phyloP scores from a whole-genome alignment of 306 rosid genomes.

The Acacia melanoxylon region DNA sequence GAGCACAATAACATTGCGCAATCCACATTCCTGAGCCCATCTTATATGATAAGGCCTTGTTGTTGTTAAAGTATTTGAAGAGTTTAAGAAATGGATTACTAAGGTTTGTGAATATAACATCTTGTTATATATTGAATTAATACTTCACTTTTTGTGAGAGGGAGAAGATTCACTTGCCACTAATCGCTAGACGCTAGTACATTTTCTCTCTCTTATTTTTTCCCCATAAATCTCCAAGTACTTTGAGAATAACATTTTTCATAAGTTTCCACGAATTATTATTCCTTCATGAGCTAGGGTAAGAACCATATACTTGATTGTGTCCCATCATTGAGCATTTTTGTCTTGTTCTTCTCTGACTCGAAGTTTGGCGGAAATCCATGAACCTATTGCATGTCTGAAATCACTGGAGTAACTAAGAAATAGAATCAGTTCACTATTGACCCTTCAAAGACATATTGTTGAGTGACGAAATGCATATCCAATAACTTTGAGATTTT shows the following conservation, averaged over 20 bases:
- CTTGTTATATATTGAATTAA: not conserved
- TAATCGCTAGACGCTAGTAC: too few relatives aligned
- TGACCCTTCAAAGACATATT: too few relatives aligned
- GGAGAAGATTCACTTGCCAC: too few relatives aligned
- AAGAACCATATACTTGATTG: not conserved
- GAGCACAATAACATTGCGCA: rapidly evolving
- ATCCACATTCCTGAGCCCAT: too few relatives aligned
- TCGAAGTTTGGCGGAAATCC: not conserved
- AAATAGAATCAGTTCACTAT: too few relatives aligned
- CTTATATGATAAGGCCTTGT: too few relatives aligned
- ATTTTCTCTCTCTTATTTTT: not conserved
- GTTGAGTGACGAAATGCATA: not conserved
- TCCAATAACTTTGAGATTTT: not conserved
- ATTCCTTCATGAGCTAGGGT: not conserved
- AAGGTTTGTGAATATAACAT: not conserved
- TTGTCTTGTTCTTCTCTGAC: not conserved
- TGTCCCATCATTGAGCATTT: not conserved
- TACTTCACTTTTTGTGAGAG: too few relatives aligned
- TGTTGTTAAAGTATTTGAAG: not conserved
- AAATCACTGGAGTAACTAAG: too few relatives aligned
- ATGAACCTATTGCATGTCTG: not conserved
- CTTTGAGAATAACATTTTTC: not conserved
- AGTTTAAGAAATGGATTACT: not conserved
- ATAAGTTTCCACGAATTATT: not conserved
- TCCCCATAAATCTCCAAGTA: not conserved